Conservation (phyloP, 2,329 filamentous ascomycete species). For the Thielaviopsis euricoi region DNA sequence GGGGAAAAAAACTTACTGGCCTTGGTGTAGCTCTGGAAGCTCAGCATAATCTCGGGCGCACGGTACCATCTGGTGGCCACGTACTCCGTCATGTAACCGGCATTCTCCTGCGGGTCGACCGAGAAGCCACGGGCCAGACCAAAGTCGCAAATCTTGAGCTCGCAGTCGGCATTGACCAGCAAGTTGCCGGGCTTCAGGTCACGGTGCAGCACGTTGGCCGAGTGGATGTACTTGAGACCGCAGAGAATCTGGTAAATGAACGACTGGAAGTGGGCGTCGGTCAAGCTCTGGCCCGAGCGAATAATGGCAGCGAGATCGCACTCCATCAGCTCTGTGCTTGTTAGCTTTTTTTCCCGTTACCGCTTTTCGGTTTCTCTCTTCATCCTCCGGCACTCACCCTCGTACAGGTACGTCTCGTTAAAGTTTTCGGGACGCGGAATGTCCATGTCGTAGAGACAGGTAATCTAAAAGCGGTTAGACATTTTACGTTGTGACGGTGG, state of each 20-base stretch:
- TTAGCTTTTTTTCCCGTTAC: not conserved
- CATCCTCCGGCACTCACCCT: constrained; percentile 43
- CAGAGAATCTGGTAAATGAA: constrained; percentile 99
- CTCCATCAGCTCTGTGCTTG: constrained; percentile 76
- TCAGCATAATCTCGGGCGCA: constrained; percentile 97
- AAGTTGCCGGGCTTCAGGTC: constrained; percentile 95
- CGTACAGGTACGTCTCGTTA: constrained; percentile 97
- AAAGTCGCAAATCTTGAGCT: constrained; percentile 98
- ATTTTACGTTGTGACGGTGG: too few relatives aligned
- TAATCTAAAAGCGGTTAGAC: constrained; percentile 49
- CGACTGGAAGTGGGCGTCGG: constrained; percentile 97
- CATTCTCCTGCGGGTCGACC: constrained; percentile 92
- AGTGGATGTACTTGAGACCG: constrained; percentile 97
- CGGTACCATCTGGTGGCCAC: constrained; percentile 92
- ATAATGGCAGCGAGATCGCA: constrained; percentile 97
- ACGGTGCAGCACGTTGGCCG: constrained; percentile 90
- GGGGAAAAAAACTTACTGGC: constrained; percentile 58
- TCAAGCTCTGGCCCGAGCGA: constrained; percentile 87
- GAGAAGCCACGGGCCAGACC: constrained; percentile 93
- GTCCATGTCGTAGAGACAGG: constrained; percentile 98
- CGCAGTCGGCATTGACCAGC: constrained; percentile 95
- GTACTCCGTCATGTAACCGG: constrained; percentile 99
- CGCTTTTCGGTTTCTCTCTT: not conserved
- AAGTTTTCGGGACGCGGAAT: constrained; percentile 95
- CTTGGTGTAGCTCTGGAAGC: constrained; percentile 99